Evolutionary conservation across 768 basidiomycete genomes (phyloP), one percentile per base, ranked within the genome.

Genomic region (Inosperma sp.): DNA sequence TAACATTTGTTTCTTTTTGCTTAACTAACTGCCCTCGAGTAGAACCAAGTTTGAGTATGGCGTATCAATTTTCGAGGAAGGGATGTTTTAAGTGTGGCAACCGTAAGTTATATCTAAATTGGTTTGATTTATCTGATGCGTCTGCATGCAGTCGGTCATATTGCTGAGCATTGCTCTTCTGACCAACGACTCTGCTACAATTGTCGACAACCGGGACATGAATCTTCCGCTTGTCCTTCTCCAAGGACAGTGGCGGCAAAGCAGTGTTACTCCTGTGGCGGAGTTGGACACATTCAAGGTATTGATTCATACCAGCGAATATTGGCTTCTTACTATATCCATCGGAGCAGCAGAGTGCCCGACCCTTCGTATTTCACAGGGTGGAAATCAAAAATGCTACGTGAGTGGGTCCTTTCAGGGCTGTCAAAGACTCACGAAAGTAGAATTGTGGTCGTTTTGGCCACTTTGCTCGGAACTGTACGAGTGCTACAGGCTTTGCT

Each of bases 1-100:
- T 46, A 13, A 26, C n/a, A 13, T 16, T 26, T 1, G 33, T 22
- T 23, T 48, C 13, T 43, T 40, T 17, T 36, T 33, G 19, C 34
- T 35, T 36, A 16, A 31, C 34, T 31, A 26, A 14, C 27, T 22
- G 25, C 46, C n/a, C n/a, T n/a, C n/a, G n/a, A n/a, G n/a, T 71
- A 69, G 68, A 68, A 51, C n/a, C n/a, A n/a, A 48, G 46, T 26
- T 67, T 59, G 65, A 77, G 68, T 66, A 89, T 89, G 87, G 84
- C 87, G 71, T 86, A 78, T 73, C 85, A 86, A 68, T 83, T 83
- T 76, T 81, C 84, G 53, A 84, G 83, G 77, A 92, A 89, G 74
- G 88, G 88, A 57, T 93, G 89, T 66, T 93, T 87, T 74, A 94
- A 92, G 77, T 94, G 92, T 66, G 92, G 92, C 66, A 92, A 92